A percentile compares a stretch with the other conserved stretches of the same genome.
phyloP scores from a whole-genome alignment of 2,329 filamentous ascomycete species.

The Paecilomyces fulvus region DNA sequence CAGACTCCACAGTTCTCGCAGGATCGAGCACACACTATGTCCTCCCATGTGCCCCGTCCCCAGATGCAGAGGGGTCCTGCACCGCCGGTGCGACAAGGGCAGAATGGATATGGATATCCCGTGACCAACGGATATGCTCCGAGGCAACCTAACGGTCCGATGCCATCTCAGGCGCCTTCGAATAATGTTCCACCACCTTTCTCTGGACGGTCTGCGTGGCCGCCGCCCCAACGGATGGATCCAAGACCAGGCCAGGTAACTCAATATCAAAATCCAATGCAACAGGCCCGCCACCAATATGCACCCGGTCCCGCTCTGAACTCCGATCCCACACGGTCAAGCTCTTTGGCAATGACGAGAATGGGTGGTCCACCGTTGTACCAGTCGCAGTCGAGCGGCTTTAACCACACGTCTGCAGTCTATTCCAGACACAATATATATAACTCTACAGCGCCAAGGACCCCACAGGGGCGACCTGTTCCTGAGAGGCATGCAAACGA shows the following conservation, averaged over 20 bases:
- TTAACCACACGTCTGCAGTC: constrained; percentile 61
- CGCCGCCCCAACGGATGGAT: constrained; percentile 63
- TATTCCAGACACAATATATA: constrained; percentile 73
- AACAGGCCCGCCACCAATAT: constrained; percentile 45
- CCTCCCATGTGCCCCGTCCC: constrained; percentile 42
- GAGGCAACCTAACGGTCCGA: constrained; percentile 20
- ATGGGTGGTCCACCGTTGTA: constrained; percentile 66
- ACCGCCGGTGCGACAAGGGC: constrained; percentile 35
- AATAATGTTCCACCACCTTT: constrained; percentile 55
- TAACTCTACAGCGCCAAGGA: constrained; percentile 59
- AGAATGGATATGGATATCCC: constrained; percentile 34
- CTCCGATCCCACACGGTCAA: constrained; percentile 79
- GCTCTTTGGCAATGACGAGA: constrained; percentile 65
- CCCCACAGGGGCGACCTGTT: constrained; percentile 82
- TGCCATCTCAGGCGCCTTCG: constrained; percentile 42
- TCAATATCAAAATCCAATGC: constrained; percentile 51
- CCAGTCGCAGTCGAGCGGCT: constrained; percentile 53
- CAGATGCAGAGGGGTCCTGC: constrained; percentile 36
- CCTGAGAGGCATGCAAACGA: constrained; percentile 90
- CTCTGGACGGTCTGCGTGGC: constrained; percentile 61
- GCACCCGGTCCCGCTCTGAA: constrained; percentile 66
- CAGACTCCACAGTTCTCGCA: constrained; percentile 54
- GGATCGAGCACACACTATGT: constrained; percentile 74
- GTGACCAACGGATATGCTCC: constrained; percentile 15
- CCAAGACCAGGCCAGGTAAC: constrained; percentile 45